Evolutionary conservation across 225 moss, liverwort and hornwort genomes (phyloP).

Genomic region (Asterella californica): DNA sequence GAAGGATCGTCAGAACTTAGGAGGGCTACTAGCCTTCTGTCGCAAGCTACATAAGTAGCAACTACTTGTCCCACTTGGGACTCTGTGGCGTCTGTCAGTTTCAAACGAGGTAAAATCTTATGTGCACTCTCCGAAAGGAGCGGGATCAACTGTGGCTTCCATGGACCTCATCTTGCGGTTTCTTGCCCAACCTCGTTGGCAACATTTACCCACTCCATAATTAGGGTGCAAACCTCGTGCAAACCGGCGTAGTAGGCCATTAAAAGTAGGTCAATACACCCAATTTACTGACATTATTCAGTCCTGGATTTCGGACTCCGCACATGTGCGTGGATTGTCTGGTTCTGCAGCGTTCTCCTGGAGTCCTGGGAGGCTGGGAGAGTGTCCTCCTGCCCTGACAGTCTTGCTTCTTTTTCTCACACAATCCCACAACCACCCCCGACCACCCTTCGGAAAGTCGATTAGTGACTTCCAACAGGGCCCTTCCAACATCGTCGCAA

Average conservation of each 20-base stretch:
- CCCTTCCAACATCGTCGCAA: too few species aligned
- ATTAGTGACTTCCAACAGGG: not conserved
- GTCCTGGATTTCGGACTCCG: not conserved
- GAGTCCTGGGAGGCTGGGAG: not conserved
- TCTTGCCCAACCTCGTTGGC: not conserved
- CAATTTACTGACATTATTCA: not conserved
- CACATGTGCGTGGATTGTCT: not conserved
- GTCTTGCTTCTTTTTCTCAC: not conserved
- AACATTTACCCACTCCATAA: not conserved
- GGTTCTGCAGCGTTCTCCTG: too few species aligned
- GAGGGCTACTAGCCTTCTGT: not conserved
- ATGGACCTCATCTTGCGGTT: not conserved
- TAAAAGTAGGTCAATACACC: not conserved
- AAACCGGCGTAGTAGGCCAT: not conserved
- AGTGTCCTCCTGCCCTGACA: not conserved
- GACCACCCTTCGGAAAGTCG: not conserved
- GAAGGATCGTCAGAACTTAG: not conserved
- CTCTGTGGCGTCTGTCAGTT: not conserved
- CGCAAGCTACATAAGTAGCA: not conserved
- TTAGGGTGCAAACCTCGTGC: not conserved
- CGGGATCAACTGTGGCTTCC: not conserved
- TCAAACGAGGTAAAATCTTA: not conserved
- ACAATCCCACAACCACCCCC: not conserved
- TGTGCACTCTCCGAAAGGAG: not conserved
- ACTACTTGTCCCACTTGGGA: not conserved